Percentiles rank a stretch among this genome's conserved stretches.
These are phyloP conservation scores for Camellia lanceoleosa DNA, from an alignment of 148 eudicot species.

Conservation along the genomic window DNA sequence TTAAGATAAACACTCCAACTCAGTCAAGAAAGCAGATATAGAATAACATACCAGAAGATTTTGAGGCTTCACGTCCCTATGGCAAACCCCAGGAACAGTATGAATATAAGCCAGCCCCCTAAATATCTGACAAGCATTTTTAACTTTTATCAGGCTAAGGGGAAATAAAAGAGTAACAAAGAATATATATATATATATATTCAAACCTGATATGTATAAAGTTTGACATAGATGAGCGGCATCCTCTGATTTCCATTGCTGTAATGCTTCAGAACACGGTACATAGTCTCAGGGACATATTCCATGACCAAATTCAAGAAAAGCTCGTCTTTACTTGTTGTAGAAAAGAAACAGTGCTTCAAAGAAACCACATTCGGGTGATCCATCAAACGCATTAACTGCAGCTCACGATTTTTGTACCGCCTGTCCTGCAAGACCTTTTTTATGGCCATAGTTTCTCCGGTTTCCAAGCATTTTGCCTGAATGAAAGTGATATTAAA, in stretches of 20 bases:
- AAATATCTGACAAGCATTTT: constrained; percentile 52
- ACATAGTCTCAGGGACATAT: constrained; percentile 74
- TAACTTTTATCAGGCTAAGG: background rate
- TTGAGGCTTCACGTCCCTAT: constrained; percentile 85
- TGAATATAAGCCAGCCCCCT: constrained; percentile 82
- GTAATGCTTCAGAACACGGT: constrained; percentile 68
- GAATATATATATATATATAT: background rate
- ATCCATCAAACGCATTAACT: constrained; percentile 74
- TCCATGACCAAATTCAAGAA: constrained; percentile 84
- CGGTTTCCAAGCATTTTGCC: constrained; percentile 89
- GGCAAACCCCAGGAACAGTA: constrained; percentile 75
- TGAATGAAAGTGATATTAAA: constrained; percentile 22
- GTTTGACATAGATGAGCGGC: constrained; percentile 77
- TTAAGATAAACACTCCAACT: constrained; percentile 11
- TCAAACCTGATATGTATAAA: constrained; percentile 76
- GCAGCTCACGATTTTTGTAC: constrained; percentile 76
- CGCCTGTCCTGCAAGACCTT: constrained; percentile 81
- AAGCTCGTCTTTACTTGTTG: constrained; percentile 75
- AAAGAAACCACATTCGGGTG: constrained; percentile 71
- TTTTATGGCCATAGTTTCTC: constrained; percentile 75
- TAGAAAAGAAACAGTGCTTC: constrained; percentile 83
- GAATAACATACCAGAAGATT: constrained; percentile 46
- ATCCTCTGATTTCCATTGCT: constrained; percentile 65
- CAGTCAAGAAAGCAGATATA: background rate
- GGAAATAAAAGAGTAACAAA: background rate